Evolutionary conservation across 1,284 basidiomycete species (phyloP), one percentile per base, ranked within the genome.

Genomic region (Neolentinus lepideus): DNA sequence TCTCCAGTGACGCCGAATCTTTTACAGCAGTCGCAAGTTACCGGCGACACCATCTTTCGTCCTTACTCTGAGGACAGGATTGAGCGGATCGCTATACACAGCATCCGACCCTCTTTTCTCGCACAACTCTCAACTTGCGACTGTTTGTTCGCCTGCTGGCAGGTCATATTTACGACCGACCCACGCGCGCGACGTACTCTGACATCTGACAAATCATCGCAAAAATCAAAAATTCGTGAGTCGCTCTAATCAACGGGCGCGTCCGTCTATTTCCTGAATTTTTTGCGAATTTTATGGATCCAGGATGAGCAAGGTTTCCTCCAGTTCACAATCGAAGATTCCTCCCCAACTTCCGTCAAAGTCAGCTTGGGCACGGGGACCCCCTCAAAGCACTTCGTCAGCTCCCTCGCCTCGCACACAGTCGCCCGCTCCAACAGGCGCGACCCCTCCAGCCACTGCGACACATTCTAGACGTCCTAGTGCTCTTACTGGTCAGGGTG

Each of bases 231-330:
- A 76, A 78, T 81, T 84, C 82, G 80, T 84, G 62, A 63, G 79
- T 79, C 52, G 58, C 58, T 60, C 47, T 56, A 21, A n/a, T 50
- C 47, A 25, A 26, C 8, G 47, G 16, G 38, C 38, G 38, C 38
- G 38, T n/a, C 8, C 38, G 38, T 6, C 16, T 21, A 9, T n/a
- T n/a, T 43, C 16, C 38, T n/a, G 38, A 43, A 43, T 43, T 43
- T 43, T 43, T 43, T 4, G 8, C 38, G 33, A 35, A n/a, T 43
- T 43, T 53, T 56, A 56, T 53, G 33, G 25, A 31, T 6, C 9
- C 61, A 90, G 88, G 89, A 91, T 91, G 88, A 91, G 85, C 88
- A 91, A 86, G 83, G 79, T 81, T 73, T 83, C 87, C 64, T 81
- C 84, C 73, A 77, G 79, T 72, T 75, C 86, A 74, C 74, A 74